A percentile compares a stretch with the other conserved stretches of the same genome.
These are phyloP conservation scores for Straminergon stramineum DNA, from an alignment of 225 moss, liverwort and hornwort species.

Conservation along the genomic window DNA sequence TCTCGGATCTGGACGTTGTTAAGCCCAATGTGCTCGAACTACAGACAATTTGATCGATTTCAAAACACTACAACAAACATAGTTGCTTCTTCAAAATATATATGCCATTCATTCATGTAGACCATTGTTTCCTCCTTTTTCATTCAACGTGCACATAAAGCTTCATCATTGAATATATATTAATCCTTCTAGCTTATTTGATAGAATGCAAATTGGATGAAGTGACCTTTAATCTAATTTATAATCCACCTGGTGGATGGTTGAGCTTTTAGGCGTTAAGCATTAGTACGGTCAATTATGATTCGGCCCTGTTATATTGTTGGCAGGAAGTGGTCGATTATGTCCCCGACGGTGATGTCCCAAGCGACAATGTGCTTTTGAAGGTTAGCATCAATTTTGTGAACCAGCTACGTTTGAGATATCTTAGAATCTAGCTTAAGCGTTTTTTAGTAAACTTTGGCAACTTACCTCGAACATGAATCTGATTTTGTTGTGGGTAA, in stretches of 20 bases:
- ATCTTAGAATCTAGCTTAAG: background rate
- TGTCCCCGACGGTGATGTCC: constrained; percentile 46
- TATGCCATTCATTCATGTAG: background rate
- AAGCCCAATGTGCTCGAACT: too few relatives aligned
- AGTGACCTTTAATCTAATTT: background rate
- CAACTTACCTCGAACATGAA: background rate
- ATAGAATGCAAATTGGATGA: background rate
- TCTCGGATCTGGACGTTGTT: background rate
- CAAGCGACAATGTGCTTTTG: constrained; percentile 78
- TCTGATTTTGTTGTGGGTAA: background rate
- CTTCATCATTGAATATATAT: too few relatives aligned
- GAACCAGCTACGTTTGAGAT: background rate
- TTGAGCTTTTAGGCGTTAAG: background rate
- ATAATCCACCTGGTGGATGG: background rate
- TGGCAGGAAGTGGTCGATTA: constrained; percentile 57
- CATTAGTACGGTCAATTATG: background rate
- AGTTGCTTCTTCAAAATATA: background rate
- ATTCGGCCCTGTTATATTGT: background rate
- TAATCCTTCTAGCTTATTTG: background rate
- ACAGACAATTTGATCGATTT: background rate
- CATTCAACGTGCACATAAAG: background rate
- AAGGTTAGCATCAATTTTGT: constrained; percentile 43
- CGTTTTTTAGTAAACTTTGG: background rate
- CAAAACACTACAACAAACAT: background rate
- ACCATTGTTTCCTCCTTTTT: background rate